Base-by-base conservation (phyloP, 2,329 filamentous ascomycete genomes). In the Pseudogymnoascus sp. region DNA sequence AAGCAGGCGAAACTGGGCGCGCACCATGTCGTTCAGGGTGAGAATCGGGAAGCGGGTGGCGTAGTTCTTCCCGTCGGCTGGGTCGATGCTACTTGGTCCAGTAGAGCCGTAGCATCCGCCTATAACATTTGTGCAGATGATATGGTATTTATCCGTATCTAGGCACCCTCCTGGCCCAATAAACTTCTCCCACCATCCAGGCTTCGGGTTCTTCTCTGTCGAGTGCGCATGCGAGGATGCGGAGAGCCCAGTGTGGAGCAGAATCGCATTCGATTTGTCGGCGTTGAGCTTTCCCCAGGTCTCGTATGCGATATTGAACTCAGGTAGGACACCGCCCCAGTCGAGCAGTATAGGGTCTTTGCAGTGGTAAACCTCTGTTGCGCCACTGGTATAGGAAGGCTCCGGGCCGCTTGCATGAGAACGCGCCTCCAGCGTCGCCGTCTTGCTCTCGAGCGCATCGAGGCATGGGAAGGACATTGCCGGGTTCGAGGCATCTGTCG, bases 121-220 rank as follows among this genome's bases (percentile, higher is more conserved):
- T 37, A 99, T 83, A 56, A 97, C 93, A 73, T 99, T 99, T 8
- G 95, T 97, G 78, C 95, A 99, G 65, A 99, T 91, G 65, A 99
- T 79, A 72, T 92, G 91, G 79, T 96, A 96, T 73, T 91, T 93
- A 75, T 93, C 79, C 1, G 95, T 99, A 75, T 99, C 91, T 8
- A 99, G 78, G 9, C 91, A 89, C 18, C 83, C 83, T 0, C 90
- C 91, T 0, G 93, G 89, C 0, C 95, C 95, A 71, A 99, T 97
- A 74, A 99, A 99, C 75, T 89, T 93, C 77, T 99, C 95, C 95
- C 95, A 99, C 95, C 95, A 99, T 3, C 95, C 95, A 0, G 92
- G 89, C 74, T 93, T 89, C 0, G 90, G 84, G 74, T 99, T 99
- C 8, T 81, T 79, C 61, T 84, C 82, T n/a, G 93, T 97, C 64